Conservation (phyloP, 306 rosid species). For the Rosa chinensis region DNA sequence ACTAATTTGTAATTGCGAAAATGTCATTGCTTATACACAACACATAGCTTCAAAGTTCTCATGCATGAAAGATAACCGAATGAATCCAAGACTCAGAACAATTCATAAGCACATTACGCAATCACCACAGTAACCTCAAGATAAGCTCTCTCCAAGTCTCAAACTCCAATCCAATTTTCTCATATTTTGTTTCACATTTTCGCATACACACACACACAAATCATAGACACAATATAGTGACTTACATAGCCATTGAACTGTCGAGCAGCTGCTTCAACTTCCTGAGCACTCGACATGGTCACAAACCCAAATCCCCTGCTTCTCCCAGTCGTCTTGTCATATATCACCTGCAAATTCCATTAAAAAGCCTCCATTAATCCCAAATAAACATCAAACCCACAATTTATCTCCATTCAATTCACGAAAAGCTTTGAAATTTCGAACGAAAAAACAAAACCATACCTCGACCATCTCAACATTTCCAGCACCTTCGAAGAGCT, state of each 20-base stretch:
- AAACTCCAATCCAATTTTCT: background rate
- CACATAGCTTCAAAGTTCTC: background rate
- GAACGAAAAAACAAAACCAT: background rate
- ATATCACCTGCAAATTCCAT: constrained; percentile 56
- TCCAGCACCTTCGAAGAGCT: constrained; percentile 68
- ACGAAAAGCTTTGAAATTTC: constrained; percentile 5
- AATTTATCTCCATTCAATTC: background rate
- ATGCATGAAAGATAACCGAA: background rate
- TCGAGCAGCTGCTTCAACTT: constrained; percentile 75
- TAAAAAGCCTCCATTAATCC: background rate
- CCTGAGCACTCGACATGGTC: constrained; percentile 72
- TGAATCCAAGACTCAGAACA: background rate
- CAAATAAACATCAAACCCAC: constrained; percentile 4
- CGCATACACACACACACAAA: background rate
- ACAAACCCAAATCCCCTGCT: constrained; percentile 98
- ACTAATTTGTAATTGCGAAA: background rate
- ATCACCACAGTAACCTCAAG: background rate
- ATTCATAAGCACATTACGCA: background rate
- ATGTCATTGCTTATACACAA: background rate
- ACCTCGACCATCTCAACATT: constrained; percentile 91
- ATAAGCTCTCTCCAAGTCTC: background rate
- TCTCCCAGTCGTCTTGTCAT: constrained; percentile 83
- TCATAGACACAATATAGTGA: background rate
- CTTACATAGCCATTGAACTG: constrained; percentile 93
- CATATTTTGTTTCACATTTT: background rate